Evolutionary conservation across 495 filamentous ascomycete species (phyloP).

Genomic region (Sphaerosporella brunnea): DNA sequence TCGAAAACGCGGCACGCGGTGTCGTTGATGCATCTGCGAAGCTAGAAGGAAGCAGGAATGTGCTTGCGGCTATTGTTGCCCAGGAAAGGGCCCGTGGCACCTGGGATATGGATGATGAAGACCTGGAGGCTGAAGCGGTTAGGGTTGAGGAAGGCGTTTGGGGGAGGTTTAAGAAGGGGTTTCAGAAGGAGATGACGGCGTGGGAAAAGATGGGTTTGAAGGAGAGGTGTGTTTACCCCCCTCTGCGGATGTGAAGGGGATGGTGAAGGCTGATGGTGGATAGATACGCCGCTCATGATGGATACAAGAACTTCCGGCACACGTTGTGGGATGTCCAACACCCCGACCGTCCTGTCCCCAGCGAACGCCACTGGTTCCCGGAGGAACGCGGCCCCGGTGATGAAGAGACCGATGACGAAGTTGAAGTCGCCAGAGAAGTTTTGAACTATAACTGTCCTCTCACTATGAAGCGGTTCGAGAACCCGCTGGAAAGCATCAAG

Average conservation of each 20-base stretch:
- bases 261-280: not conserved
- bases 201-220: constrained; percentile 3
- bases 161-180: not conserved
- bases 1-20: constrained; percentile 9
- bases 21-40: constrained; percentile 9
- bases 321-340: constrained; percentile 17
- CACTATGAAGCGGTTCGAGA: constrained; percentile 12
- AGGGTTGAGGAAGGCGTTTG: not conserved
- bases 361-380: constrained; percentile 11
- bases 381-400: constrained; percentile 5
- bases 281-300: constrained; percentile 10
- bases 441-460: constrained; percentile 19
- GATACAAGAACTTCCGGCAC: constrained; percentile 17
- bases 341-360: constrained; percentile 13
- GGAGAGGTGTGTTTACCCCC: constrained; percentile 6
- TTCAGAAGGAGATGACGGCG: not conserved
- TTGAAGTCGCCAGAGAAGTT: constrained; percentile 20
- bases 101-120: not conserved
- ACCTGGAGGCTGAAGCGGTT: not conserved
- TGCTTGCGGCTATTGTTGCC: not conserved
- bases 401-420: constrained; percentile 12
- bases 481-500: constrained; percentile 15
- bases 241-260: not conserved
- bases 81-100: not conserved
- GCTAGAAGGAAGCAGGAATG: not conserved